phyloP scores from a whole-genome alignment of 2,329 filamentous ascomycete genomes.

The Chaetomiaceae sp. region DNA sequence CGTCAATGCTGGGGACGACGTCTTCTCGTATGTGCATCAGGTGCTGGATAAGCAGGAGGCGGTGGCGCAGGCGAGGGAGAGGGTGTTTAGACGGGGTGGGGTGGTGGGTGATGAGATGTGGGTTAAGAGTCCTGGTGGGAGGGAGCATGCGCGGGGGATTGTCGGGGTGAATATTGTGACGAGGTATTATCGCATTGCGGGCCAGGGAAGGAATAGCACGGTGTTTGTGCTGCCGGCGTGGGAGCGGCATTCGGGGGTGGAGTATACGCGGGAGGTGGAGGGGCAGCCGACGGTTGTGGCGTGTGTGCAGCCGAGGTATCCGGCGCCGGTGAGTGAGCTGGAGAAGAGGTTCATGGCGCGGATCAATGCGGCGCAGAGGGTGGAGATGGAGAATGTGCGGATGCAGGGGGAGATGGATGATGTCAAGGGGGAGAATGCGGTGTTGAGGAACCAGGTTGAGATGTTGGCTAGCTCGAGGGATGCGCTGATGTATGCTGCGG shows the following conservation, averaged over 20 bases:
- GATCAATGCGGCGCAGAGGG: not conserved
- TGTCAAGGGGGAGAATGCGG: slow-evolving; percentile 2
- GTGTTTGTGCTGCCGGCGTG: slow-evolving; percentile 52
- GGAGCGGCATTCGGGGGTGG: slow-evolving; percentile 41
- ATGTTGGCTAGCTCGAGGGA: slow-evolving; percentile 5
- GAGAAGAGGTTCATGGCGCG: slow-evolving; percentile 27
- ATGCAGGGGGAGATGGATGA: not conserved
- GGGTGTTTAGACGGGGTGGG: slow-evolving; percentile 34
- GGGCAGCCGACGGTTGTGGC: slow-evolving; percentile 37
- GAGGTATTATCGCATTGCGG: slow-evolving; percentile 49
- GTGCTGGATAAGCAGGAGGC: slow-evolving; percentile 45
- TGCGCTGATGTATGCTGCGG: slow-evolving; percentile 14
- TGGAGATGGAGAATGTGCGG: slow-evolving; percentile 7
- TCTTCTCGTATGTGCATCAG: slow-evolving; percentile 43
- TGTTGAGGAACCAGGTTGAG: slow-evolving; percentile 16
- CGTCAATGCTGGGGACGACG: slow-evolving; percentile 50
- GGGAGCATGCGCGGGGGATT: slow-evolving; percentile 40
- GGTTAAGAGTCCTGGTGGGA: slow-evolving; percentile 20
- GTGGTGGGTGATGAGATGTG: slow-evolving; percentile 36
- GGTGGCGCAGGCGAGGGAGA: slow-evolving; percentile 30
- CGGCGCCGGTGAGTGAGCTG: slow-evolving; percentile 34
- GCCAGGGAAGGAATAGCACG: slow-evolving; percentile 38
- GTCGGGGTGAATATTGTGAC: slow-evolving; percentile 46
- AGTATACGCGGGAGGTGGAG: slow-evolving; percentile 44
- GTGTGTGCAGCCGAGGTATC: slow-evolving; percentile 27